Conservation (phyloP, 192 early-diverging fungal species). For the Paraglomus occultum region DNA sequence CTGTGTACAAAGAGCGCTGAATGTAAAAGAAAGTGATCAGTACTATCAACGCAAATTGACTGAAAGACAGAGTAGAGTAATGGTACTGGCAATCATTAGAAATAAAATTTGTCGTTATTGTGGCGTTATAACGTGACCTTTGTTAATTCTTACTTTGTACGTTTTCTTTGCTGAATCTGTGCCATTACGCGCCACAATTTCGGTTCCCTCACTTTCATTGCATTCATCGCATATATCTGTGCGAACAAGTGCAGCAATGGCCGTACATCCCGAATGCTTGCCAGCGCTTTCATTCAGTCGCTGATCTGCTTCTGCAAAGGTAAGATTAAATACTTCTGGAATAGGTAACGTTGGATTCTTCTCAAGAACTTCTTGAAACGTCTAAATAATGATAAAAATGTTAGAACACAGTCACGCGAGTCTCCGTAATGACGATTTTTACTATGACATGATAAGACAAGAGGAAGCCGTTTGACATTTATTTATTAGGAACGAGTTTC, state of each 20-base stretch:
- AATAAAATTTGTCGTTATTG: neutral
- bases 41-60: neutral
- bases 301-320: slow-evolving; percentile 82
- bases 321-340: slow-evolving; percentile 76
- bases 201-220: slow-evolving; percentile 33
- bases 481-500: neutral
- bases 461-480: neutral
- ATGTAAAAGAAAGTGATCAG: neutral
- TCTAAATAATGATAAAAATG: slow-evolving; percentile 55
- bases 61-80: too few species aligned
- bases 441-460: too few species aligned
- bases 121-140: neutral
- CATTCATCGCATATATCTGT: slow-evolving; percentile 34
- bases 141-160: slow-evolving; percentile 20
- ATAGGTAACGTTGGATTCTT: slow-evolving; percentile 57
- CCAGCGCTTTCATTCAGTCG: slow-evolving; percentile 76
- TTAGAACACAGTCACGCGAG: too few species aligned
- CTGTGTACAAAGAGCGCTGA: slow-evolving; percentile 85
- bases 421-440: too few species aligned
- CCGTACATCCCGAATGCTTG: slow-evolving; percentile 89
- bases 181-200: neutral
- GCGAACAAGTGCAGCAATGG: slow-evolving; percentile 74
- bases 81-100: neutral
- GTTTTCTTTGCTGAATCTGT: neutral
- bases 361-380: slow-evolving; percentile 61